Conservation (phyloP, 2,329 filamentous ascomycete species). For the Emmonsiellopsis sp. region DNA sequence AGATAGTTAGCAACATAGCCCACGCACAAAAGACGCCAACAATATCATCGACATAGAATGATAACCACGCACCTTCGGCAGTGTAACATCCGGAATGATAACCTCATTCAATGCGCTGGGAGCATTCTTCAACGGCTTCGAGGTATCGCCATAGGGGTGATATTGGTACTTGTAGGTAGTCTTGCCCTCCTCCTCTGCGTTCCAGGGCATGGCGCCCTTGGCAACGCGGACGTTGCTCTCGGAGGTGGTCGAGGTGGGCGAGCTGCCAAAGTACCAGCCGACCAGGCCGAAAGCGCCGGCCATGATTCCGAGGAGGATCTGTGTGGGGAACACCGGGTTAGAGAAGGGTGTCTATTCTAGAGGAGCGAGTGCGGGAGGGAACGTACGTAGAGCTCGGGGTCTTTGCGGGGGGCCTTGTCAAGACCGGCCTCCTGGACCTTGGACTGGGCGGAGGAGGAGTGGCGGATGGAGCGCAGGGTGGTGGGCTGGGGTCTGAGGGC, state of each 20-base stretch:
- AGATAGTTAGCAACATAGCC: background rate
- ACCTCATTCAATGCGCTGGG: constrained; percentile 93
- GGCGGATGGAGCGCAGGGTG: constrained; percentile 20
- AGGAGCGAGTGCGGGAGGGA: background rate
- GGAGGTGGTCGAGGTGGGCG: constrained; percentile 75
- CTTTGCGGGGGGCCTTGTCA: constrained; percentile 55
- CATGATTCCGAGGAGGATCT: constrained; percentile 92
- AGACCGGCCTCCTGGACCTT: constrained; percentile 42
- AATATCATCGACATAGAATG: background rate
- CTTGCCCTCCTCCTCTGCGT: constrained; percentile 55
- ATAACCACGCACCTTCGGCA: constrained; percentile 62
- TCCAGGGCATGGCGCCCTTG: constrained; percentile 81
- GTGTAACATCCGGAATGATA: constrained; percentile 83
- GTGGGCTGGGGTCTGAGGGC: constrained; percentile 28
- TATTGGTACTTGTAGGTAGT: constrained; percentile 60
- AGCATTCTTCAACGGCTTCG: constrained; percentile 69
- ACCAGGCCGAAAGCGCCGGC: constrained; percentile 76
- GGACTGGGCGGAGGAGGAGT: constrained; percentile 24
- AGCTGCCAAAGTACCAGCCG: constrained; percentile 70
- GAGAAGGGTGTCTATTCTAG: constrained; percentile 7
- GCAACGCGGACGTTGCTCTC: constrained; percentile 68
- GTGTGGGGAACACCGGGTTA: constrained; percentile 6
- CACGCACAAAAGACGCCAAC: background rate
- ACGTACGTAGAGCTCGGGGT: constrained; percentile 67
- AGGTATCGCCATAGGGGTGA: constrained; percentile 75